Percentiles rank a stretch among this genome's conserved stretches.
Conservation (phyloP, 2,329 filamentous ascomycete genomes). For the Aschersonia sp. region DNA sequence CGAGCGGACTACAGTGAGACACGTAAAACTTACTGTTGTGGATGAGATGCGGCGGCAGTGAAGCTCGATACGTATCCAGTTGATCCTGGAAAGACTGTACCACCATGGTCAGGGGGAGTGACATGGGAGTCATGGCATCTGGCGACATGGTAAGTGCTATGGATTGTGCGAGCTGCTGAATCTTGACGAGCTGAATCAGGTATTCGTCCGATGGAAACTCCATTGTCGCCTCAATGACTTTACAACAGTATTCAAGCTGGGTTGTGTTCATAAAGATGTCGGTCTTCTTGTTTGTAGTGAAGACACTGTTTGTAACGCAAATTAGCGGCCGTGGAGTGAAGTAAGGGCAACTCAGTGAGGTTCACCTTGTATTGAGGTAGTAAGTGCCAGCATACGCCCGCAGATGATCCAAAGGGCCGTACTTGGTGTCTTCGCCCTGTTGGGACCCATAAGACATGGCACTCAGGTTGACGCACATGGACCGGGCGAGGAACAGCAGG, state of each 20-base stretch:
- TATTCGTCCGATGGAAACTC: conserved; percentile 28
- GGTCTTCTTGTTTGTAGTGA: conserved; percentile 29
- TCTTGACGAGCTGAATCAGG: conserved; percentile 28
- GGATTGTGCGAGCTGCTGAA: conserved; percentile 32
- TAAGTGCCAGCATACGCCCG: conserved; percentile 34
- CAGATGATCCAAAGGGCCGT: conserved; percentile 24
- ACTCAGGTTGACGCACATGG: conserved; percentile 27
- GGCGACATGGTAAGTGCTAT: conserved; percentile 25
- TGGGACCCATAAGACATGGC: conserved; percentile 14
- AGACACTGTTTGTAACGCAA: conserved; percentile 15
- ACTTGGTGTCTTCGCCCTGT: conserved; percentile 13
- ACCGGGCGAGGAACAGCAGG: conserved; percentile 30
- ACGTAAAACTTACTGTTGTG: conserved; percentile 16
- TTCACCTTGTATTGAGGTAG: conserved; percentile 33
- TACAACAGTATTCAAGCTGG: conserved; percentile 27
- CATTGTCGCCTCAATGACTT: conserved; percentile 23
- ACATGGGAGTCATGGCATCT: conserved; percentile 16
- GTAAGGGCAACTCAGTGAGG: not conserved
- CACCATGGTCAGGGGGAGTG: conserved; percentile 24
- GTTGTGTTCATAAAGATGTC: conserved; percentile 32
- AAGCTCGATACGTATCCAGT: conserved; percentile 22
- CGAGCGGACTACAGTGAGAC: no score
- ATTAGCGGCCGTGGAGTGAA: not conserved
- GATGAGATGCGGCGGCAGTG: conserved; percentile 19
- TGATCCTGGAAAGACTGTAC: conserved; percentile 29